phyloP scores from a whole-genome alignment of 768 basidiomycete genomes.

The Tulasnella sp. region DNA sequence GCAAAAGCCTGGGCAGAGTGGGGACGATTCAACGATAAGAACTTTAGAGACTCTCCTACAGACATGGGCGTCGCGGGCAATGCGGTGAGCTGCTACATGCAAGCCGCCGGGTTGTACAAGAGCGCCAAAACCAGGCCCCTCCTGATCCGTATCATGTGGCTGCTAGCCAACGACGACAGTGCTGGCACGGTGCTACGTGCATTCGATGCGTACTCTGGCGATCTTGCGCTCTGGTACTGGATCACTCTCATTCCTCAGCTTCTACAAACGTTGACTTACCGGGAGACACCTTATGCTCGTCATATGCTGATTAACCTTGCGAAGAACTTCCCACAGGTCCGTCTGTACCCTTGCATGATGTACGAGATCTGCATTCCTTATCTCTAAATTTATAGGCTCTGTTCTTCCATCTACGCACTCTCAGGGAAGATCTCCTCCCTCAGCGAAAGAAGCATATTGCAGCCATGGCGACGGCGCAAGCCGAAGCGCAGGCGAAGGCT shows the following conservation, averaged over 20 bases:
- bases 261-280: slow-evolving; percentile 74
- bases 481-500: slow-evolving; percentile 18
- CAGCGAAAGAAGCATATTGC: slow-evolving; percentile 26
- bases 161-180: slow-evolving; percentile 83
- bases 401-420: slow-evolving; percentile 89
- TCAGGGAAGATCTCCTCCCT: slow-evolving; percentile 52
- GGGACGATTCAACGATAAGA: slow-evolving; percentile 86
- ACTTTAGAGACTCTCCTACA: slow-evolving; percentile 76
- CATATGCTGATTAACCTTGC: slow-evolving; percentile 83
- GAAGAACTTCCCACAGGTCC: slow-evolving; percentile 82
- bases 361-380: background rate
- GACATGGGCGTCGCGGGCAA: slow-evolving; percentile 72
- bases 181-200: slow-evolving; percentile 41
- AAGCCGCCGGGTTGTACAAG: slow-evolving; percentile 93
- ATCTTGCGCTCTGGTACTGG: slow-evolving; percentile 98
- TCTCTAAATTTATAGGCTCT: slow-evolving; percentile 48
- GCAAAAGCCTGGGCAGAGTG: slow-evolving; percentile 98
- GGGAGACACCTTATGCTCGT: slow-evolving; percentile 88
- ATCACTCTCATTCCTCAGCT: slow-evolving; percentile 94
- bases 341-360: slow-evolving; percentile 22
- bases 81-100: slow-evolving; percentile 95
- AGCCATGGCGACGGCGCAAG: slow-evolving; percentile 28
- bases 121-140: slow-evolving; percentile 85
- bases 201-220: slow-evolving; percentile 93
- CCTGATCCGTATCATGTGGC: slow-evolving; percentile 88